Conservation (phyloP, 2,329 filamentous ascomycete genomes). For the Myriosclerotinia duriaeana region DNA sequence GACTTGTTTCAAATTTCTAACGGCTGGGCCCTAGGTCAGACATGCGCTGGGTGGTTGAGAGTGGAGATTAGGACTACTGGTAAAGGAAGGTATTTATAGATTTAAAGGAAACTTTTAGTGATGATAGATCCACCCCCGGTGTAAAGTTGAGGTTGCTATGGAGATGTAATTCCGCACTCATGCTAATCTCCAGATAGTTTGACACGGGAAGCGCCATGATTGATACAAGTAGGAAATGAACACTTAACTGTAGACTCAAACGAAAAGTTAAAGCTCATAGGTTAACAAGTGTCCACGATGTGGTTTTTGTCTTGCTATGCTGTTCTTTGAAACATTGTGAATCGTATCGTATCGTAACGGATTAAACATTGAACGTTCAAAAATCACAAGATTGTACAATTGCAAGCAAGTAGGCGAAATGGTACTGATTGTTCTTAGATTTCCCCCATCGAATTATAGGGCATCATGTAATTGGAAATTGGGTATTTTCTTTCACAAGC, state of each 20-base stretch:
- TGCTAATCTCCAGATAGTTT: neutral
- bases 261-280: no score
- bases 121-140: neutral
- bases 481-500: neutral
- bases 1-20: neutral
- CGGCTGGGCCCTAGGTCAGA: neutral
- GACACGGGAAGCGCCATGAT: neutral
- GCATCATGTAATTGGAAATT: no score
- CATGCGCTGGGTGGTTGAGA: no score
- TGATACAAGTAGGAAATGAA: neutral
- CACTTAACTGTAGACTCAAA: no score
- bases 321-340: no score
- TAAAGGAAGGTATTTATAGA: neutral
- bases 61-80: no score
- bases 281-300: no score
- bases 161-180: neutral
- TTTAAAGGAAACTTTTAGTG: neutral
- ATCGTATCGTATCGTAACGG: no score
- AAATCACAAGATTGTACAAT: no score
- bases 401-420: neutral
- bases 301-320: no score
- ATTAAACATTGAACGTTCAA: no score
- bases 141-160: neutral
- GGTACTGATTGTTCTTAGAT: neutral
- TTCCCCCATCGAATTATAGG: no score